Conservation (phyloP, 1,284 basidiomycete genomes). For the Ganoderma lucidum region DNA sequence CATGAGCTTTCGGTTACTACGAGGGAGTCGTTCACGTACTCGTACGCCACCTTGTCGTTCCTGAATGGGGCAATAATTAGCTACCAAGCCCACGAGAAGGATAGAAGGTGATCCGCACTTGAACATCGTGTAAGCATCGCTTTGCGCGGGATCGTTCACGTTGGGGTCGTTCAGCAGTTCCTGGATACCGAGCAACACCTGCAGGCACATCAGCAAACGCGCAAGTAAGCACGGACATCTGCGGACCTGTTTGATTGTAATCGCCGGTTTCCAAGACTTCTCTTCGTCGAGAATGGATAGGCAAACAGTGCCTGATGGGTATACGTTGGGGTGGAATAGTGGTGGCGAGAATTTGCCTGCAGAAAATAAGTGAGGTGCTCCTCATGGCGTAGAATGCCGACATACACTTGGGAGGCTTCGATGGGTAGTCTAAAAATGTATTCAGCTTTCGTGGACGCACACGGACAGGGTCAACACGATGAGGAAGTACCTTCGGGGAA, state of each 20-base stretch:
- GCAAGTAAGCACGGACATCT: background rate
- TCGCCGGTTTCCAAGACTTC: conserved; percentile 98
- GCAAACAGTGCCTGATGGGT: conserved; percentile 98
- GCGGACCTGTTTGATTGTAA: conserved; percentile 96
- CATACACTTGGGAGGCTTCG: conserved; percentile 95
- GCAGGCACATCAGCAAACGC: conserved; percentile 16
- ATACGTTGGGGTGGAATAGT: conserved; percentile 98
- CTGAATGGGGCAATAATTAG: conserved; percentile 48
- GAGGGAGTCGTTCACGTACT: conserved; percentile 59
- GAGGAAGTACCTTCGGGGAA: conserved; percentile 87
- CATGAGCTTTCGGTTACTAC: conserved; percentile 18
- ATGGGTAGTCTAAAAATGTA: conserved; percentile 80
- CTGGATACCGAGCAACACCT: conserved; percentile 97
- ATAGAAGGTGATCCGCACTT: conserved; percentile 66
- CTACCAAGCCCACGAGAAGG: conserved; percentile 8
- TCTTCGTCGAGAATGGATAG: conserved; percentile 98
- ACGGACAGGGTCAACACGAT: conserved; percentile 23
- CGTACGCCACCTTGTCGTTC: conserved; percentile 90
- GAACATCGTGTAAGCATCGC: conserved; percentile 97
- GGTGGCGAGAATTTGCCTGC: conserved; percentile 97
- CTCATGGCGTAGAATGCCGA: conserved; percentile 27
- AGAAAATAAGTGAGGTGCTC: conserved; percentile 23
- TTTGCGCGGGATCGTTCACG: conserved; percentile 94
- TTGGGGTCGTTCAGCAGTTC: conserved; percentile 95
- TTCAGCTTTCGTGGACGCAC: conserved; percentile 26